Percentiles rank a stretch among this genome's conserved stretches.
These are phyloP conservation scores for Chaetoscypha palmicola DNA, from an alignment of 2,329 filamentous ascomycete species.

Conservation along the genomic window DNA sequence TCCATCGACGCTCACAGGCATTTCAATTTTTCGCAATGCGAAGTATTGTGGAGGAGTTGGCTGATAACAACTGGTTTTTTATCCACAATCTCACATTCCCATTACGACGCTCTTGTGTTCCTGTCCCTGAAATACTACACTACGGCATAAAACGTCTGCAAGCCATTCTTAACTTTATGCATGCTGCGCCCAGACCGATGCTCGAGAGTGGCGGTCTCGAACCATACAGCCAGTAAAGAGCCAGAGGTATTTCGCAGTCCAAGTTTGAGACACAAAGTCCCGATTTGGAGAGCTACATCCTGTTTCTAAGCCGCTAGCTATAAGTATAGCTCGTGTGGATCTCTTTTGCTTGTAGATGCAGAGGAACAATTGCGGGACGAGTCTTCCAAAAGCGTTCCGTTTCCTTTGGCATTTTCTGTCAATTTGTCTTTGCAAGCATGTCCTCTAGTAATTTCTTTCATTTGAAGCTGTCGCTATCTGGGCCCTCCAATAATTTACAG, in stretches of 20 bases:
- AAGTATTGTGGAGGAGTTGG: neutral
- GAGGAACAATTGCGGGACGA: neutral
- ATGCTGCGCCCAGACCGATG: slow-evolving; percentile 1
- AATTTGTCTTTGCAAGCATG: too few species aligned
- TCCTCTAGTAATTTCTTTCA: too few species aligned
- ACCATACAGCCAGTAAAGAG: neutral
- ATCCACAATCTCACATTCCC: neutral
- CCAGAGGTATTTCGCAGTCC: neutral
- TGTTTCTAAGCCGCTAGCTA: neutral
- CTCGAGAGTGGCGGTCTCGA: slow-evolving; percentile 4
- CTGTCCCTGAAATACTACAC: neutral
- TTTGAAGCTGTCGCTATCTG: too few species aligned
- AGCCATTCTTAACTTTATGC: slow-evolving; percentile 4
- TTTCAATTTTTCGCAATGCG: neutral
- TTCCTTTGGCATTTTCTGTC: neutral
- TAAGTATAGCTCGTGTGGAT: slow-evolving; percentile 1
- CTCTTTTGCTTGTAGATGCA: neutral
- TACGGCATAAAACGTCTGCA: slow-evolving; percentile 3
- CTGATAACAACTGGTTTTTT: neutral
- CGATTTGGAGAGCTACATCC: neutral
- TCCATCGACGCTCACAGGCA: neutral
- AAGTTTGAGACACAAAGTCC: too few species aligned
- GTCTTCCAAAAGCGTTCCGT: neutral
- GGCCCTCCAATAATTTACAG: neutral
- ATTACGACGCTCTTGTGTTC: neutral